A percentile compares a stretch with the other conserved stretches of the same genome.
Conservation (phyloP, 179 eudicot genomes). For the Silene noctiflora region DNA sequence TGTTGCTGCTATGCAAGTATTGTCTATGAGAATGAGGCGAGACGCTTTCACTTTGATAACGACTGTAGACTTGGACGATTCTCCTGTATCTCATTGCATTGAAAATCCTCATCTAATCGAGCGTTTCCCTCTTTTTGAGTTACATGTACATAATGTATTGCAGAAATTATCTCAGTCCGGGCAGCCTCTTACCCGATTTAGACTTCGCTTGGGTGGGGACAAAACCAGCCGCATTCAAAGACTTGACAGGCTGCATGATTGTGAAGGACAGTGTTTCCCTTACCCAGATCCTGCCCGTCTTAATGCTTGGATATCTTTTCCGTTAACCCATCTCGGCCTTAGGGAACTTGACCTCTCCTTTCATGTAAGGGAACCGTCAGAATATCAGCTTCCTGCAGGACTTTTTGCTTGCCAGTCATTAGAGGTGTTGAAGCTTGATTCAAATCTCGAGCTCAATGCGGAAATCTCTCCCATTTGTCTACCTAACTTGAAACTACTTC, state of each 20-base stretch:
- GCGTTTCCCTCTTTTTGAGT: not conserved
- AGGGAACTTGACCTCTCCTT: not conserved
- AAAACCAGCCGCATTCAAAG: no score
- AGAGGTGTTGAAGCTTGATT: slow-evolving; percentile 6
- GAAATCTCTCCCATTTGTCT: no score
- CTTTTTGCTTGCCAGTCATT: not conserved
- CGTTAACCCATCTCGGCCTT: not conserved
- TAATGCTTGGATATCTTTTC: not conserved
- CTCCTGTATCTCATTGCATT: not conserved
- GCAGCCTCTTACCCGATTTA: slow-evolving; percentile 6
- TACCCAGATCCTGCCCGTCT: not conserved
- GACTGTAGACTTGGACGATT: slow-evolving; percentile 6
- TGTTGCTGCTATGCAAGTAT: not conserved
- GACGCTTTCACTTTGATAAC: slow-evolving; percentile 3
- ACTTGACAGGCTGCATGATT: not conserved
- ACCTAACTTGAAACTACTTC: no score
- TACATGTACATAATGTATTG: not conserved
- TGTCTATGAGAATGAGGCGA: not conserved
- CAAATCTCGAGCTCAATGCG: not conserved
- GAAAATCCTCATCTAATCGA: not conserved
- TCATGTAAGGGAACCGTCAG: not conserved
- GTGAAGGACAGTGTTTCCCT: not conserved
- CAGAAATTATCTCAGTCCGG: not conserved
- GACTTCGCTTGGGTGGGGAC: not conserved
- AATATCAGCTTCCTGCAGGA: not conserved